Percentiles rank a stretch among this genome's conserved stretches.
phyloP scores from a whole-genome alignment of 805 yeast species.

The Teunomyces panamensis region DNA sequence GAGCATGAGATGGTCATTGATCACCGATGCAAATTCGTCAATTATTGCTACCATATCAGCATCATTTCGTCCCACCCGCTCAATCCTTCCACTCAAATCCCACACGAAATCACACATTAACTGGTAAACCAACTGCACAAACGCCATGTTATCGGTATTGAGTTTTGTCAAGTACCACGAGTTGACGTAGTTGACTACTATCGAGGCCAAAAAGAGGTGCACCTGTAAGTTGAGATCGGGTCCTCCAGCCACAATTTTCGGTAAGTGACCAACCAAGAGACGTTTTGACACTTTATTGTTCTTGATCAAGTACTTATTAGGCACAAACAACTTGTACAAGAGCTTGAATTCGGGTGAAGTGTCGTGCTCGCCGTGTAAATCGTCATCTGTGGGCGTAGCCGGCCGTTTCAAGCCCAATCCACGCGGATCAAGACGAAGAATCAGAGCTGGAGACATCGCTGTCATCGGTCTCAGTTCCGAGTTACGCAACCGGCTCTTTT shows the following conservation, averaged over 20 bases:
- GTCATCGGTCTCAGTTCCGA: neutral
- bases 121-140: conserved; percentile 24
- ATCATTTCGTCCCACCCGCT: conserved; percentile 8
- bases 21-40: conserved; percentile 22
- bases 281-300: conserved; percentile 25
- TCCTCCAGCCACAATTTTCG: conserved; percentile 20
- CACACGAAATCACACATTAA: conserved; percentile 22
- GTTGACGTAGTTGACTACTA: conserved; percentile 14
- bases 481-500: neutral
- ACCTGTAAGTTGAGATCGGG: conserved; percentile 28
- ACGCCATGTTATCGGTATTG: conserved; percentile 31
- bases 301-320: conserved; percentile 28
- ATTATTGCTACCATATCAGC: conserved; percentile 12
- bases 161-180: conserved; percentile 19
- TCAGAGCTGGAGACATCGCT: neutral
- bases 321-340: conserved; percentile 32
- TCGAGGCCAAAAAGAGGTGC: conserved; percentile 35
- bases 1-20: conserved; percentile 20
- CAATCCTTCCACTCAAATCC: conserved; percentile 21
- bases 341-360: conserved; percentile 32
- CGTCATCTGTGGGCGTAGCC: conserved; percentile 11
- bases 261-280: conserved; percentile 27
- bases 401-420: neutral
- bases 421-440: neutral
- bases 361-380: conserved; percentile 10